A percentile compares a stretch with the other conserved stretches of the same genome.
phyloP scores from a whole-genome alignment of 2,329 filamentous ascomycete species.

The Alternaria atra region DNA sequence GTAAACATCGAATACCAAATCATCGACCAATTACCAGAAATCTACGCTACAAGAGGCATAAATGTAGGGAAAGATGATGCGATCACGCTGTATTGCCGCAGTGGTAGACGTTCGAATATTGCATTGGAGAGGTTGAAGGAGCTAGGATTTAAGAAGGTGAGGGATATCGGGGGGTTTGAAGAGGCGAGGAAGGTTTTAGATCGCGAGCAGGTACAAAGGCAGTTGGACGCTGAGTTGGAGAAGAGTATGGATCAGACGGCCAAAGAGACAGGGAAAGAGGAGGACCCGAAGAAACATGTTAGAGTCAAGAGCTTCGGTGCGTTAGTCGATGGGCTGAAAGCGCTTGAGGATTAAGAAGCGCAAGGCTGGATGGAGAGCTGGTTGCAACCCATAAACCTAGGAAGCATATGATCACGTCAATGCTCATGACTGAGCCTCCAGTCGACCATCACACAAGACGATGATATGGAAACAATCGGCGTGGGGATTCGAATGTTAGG shows the following conservation, averaged over 20 bases:
- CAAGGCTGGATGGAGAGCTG: not conserved
- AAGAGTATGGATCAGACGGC: not conserved
- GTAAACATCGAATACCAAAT: slow-evolving; percentile 51
- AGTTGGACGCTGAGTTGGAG: slow-evolving; percentile 19
- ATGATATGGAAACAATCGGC: not conserved
- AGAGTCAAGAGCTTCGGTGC: slow-evolving; percentile 33
- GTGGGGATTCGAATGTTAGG: not conserved
- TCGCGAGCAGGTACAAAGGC: slow-evolving; percentile 34
- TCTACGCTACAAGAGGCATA: slow-evolving; percentile 31
- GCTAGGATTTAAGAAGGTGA: slow-evolving; percentile 42
- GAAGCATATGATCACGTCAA: not conserved
- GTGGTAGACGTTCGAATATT: slow-evolving; percentile 46
- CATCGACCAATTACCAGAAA: slow-evolving; percentile 39
- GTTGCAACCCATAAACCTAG: not conserved
- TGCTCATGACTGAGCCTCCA: not conserved
- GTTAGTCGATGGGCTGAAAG: slow-evolving; percentile 43
- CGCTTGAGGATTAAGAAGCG: slow-evolving; percentile 29
- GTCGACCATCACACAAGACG: not conserved
- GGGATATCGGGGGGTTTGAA: slow-evolving; percentile 50
- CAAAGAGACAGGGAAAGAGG: slow-evolving; percentile 2
- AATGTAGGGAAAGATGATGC: slow-evolving; percentile 34
- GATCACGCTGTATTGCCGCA: slow-evolving; percentile 52
- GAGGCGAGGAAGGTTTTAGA: slow-evolving; percentile 41
- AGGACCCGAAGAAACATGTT: slow-evolving; percentile 18
- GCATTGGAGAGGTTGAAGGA: slow-evolving; percentile 40